Evolutionary conservation across 139 green algal species (phyloP).

Genomic region (Trebouxia sp.): DNA sequence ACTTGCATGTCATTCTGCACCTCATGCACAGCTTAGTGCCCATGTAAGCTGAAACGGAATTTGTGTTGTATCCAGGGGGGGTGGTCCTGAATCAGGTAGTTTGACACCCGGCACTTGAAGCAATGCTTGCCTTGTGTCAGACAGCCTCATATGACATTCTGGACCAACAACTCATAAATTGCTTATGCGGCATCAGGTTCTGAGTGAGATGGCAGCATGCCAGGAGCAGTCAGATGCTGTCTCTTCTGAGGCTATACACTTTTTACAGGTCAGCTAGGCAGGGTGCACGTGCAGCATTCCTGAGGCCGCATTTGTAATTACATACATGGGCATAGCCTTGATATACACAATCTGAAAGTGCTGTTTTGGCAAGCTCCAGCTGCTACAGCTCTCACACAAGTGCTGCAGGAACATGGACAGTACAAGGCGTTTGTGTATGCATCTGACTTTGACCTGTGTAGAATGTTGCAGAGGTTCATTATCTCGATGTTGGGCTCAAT

Average conservation of each 20-base stretch:
- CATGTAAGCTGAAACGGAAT: too few species aligned
- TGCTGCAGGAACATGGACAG: too few species aligned
- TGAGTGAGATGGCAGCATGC: neutral
- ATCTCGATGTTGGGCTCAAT: slow-evolving; percentile 66
- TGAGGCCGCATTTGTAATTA: too few species aligned
- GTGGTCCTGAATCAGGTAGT: slow-evolving; percentile 28
- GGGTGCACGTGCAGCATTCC: too few species aligned
- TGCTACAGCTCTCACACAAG: neutral
- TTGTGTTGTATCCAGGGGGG: neutral
- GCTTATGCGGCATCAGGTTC: neutral
- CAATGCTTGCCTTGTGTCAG: neutral
- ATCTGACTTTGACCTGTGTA: neutral
- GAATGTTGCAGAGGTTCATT: slow-evolving; percentile 50
- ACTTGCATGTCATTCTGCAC: neutral
- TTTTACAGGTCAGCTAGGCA: neutral
- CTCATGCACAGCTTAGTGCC: too few species aligned
- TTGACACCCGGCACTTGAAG: neutral
- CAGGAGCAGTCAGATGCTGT: neutral
- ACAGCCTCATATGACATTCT: too few species aligned
- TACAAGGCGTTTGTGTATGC: neutral
- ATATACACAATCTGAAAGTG: too few species aligned
- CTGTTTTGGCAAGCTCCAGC: neutral
- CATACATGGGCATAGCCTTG: too few species aligned
- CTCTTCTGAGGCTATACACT: neutral
- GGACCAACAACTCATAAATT: too few species aligned